phyloP scores from a whole-genome alignment of 2,329 filamentous ascomycete genomes.

The Microdochium nivale region DNA sequence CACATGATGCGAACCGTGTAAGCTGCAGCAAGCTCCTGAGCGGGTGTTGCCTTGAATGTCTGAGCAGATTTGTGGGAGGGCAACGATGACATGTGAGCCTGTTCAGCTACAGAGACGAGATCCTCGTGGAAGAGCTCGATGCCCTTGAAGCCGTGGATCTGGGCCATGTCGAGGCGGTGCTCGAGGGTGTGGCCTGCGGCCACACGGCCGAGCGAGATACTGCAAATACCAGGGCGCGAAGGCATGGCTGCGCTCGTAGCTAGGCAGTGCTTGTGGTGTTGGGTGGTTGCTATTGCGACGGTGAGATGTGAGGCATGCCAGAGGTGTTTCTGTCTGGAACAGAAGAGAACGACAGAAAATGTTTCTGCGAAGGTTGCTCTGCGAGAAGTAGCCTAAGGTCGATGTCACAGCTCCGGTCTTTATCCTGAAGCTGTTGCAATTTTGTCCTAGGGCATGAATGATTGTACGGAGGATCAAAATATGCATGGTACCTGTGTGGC shows the following conservation, averaged over 20 bases:
- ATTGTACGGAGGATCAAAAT: too few relatives aligned
- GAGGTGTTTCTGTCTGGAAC: too few relatives aligned
- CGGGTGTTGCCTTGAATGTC: conserved; percentile 11
- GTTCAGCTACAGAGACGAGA: conserved; percentile 38
- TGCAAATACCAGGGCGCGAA: background rate
- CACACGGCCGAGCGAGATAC: background rate
- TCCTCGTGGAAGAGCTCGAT: conserved; percentile 59
- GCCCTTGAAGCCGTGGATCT: conserved; percentile 34
- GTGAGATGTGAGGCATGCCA: too few relatives aligned
- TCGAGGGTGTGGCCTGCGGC: background rate
- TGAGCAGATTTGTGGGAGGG: background rate
- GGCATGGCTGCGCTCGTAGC: background rate
- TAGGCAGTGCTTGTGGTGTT: too few relatives aligned
- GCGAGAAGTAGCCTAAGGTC: too few relatives aligned
- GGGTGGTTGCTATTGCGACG: too few relatives aligned
- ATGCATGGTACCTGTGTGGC: too few relatives aligned
- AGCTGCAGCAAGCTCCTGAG: conserved; percentile 30
- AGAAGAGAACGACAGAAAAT: too few relatives aligned
- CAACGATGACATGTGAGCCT: conserved; percentile 2
- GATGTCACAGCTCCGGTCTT: too few relatives aligned
- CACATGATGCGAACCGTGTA: conserved; percentile 35
- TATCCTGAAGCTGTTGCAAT: too few relatives aligned
- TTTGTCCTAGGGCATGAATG: too few relatives aligned
- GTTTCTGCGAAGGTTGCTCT: too few relatives aligned
- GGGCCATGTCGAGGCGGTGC: background rate